A percentile compares a stretch with the other conserved stretches of the same genome.
These are phyloP conservation scores for Talaromyces sp. DNA, from an alignment of 2,329 filamentous ascomycete species.

Conservation along the genomic window DNA sequence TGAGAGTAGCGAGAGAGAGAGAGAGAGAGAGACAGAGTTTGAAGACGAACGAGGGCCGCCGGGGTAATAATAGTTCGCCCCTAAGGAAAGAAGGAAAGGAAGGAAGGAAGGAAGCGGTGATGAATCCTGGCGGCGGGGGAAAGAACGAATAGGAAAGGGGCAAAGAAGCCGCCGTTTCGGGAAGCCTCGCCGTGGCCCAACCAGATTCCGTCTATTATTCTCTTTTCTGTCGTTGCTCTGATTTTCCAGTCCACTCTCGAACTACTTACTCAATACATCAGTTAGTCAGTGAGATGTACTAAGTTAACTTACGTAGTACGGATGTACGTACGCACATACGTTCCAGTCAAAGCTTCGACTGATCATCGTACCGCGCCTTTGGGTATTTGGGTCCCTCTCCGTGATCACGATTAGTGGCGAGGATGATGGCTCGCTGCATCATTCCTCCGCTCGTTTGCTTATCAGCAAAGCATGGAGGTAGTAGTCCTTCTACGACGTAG, in stretches of 20 bases:
- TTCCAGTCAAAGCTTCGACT: background rate
- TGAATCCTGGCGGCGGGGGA: slow-evolving; percentile 2
- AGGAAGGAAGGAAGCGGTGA: background rate
- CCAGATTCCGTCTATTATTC: background rate
- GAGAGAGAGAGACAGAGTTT: no score
- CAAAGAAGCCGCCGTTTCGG: slow-evolving; percentile 3
- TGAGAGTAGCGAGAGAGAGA: background rate
- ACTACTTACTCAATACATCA: no score
- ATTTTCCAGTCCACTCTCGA: no score
- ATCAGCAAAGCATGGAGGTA: background rate
- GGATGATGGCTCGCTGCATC: background rate
- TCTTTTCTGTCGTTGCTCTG: no score
- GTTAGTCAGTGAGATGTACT: no score
- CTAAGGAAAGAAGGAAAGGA: background rate
- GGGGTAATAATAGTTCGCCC: background rate
- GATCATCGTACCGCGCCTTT: background rate
- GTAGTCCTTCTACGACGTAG: no score
- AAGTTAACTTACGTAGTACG: no score
- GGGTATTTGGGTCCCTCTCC: background rate
- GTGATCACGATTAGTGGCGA: background rate
- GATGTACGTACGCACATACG: background rate
- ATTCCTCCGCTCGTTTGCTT: background rate
- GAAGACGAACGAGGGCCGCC: background rate
- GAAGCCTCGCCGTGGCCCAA: slow-evolving; percentile 8
- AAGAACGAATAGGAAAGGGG: background rate